Percentiles rank a stretch among this genome's conserved stretches.
phyloP scores from a whole-genome alignment of 148 eudicot species.

The Bassia scoparia region DNA sequence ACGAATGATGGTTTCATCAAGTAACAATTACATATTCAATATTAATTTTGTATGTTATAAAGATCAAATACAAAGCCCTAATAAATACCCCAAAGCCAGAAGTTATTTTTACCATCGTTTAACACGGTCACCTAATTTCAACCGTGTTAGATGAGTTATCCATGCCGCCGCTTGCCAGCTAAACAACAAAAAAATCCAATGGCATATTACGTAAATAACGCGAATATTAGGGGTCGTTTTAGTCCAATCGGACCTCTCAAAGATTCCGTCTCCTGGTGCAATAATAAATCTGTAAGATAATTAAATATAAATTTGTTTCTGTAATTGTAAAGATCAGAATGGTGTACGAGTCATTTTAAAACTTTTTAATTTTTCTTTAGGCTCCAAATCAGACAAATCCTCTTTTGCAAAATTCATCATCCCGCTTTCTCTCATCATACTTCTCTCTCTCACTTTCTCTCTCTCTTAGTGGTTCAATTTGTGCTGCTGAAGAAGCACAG shows the following conservation, averaged over 20 bases:
- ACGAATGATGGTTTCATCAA: too few species aligned
- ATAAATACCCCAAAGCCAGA: too few species aligned
- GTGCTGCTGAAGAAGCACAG: neutral
- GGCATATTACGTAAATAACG: conserved; percentile 17
- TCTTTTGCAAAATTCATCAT: conserved; percentile 9
- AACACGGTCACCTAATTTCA: neutral
- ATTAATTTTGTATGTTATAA: too few species aligned
- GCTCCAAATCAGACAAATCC: conserved; percentile 42
- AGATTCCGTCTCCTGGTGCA: neutral
- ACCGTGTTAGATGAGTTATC: neutral
- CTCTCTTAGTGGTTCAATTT: conserved; percentile 12
- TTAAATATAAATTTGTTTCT: neutral
- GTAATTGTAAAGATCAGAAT: conserved; percentile 26
- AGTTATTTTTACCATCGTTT: neutral
- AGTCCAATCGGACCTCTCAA: neutral
- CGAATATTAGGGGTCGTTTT: conserved; percentile 3
- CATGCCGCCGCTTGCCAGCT: conserved; percentile 14
- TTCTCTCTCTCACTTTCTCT: conserved; percentile 8
- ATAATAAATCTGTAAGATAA: neutral
- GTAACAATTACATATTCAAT: too few species aligned
- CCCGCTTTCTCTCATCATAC: conserved; percentile 9
- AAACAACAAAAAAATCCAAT: neutral
- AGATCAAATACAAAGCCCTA: too few species aligned
- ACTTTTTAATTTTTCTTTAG: neutral
- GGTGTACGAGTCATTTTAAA: conserved; percentile 25